phyloP scores from a whole-genome alignment of 345 rosid species.

The Eucalyptus cloeziana region DNA sequence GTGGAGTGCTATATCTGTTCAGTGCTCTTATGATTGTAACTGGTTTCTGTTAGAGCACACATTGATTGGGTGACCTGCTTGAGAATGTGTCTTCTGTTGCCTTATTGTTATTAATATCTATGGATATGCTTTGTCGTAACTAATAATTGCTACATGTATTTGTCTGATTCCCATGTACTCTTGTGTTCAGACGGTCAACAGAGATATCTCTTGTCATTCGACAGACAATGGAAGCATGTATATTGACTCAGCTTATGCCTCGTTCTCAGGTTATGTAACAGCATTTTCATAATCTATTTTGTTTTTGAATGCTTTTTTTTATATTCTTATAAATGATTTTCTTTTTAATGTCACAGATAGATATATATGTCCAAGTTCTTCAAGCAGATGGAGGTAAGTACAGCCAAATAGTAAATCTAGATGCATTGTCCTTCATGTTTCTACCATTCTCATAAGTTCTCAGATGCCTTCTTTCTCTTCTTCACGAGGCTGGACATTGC shows the following conservation, averaged over 20 bases:
- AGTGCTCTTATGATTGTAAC: neutral
- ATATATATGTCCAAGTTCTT: conserved; percentile 89
- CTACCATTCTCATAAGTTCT: neutral
- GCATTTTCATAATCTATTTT: neutral
- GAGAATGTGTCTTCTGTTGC: neutral
- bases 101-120: neutral
- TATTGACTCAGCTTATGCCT: conserved; percentile 73
- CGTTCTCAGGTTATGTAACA: conserved; percentile 69
- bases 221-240: conserved; percentile 93
- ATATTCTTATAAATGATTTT: neutral
- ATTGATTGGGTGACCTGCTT: neutral
- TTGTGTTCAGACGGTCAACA: conserved; percentile 70
- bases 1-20: neutral
- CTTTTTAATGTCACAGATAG: conserved; percentile 46
- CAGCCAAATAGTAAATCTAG: neutral
- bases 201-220: conserved; percentile 90
- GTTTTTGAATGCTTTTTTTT: neutral
- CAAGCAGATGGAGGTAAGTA: conserved; percentile 96
- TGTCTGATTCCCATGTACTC: neutral
- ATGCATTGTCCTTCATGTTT: neutral
- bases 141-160: neutral
- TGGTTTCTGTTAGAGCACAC: neutral
- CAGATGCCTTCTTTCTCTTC: neutral
- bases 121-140: neutral
- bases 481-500: neutral